Evolutionary conservation across 176 grass and related monocot species (phyloP).

Genomic region (Zoysia pacifica): DNA sequence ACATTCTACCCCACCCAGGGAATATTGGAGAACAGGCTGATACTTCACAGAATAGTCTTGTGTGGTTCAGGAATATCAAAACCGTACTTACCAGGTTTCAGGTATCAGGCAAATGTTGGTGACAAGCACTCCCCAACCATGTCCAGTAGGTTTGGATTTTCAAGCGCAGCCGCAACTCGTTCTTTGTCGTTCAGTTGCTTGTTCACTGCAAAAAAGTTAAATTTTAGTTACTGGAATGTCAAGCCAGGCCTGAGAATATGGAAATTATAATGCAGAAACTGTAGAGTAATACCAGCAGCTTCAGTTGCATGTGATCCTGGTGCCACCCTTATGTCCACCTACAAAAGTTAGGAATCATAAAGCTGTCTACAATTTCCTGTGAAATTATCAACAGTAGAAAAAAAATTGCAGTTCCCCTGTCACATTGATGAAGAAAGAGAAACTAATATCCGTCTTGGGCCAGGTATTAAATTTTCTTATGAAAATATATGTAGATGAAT

Average conservation of each 20-base stretch:
- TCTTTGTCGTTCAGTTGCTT: constrained; percentile 98
- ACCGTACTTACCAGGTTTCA: neutral
- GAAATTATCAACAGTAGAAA: neutral
- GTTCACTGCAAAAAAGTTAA: constrained; percentile 64
- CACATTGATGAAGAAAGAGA: neutral
- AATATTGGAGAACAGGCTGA: neutral
- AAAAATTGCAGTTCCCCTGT: neutral
- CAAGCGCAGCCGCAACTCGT: constrained; percentile 85
- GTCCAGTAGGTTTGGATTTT: constrained; percentile 76
- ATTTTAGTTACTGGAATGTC: constrained; percentile 7
- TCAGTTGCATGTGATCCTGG: constrained; percentile 95
- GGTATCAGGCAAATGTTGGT: constrained; percentile 67
- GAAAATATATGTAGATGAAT: neutral
- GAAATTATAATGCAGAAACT: constrained; percentile 10
- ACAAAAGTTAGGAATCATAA: constrained; percentile 26
- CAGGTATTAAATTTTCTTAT: neutral
- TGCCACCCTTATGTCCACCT: constrained; percentile 89
- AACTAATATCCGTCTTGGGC: neutral
- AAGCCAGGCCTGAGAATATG: neutral
- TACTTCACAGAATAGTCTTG: neutral
- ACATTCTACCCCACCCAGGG: neutral
- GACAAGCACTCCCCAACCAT: constrained; percentile 79
- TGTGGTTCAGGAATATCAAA: neutral
- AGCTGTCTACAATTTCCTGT: neutral
- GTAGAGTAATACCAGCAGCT: constrained; percentile 57